phyloP scores from a whole-genome alignment of 2,329 filamentous ascomycete genomes.

The Alternaria incomplexa region DNA sequence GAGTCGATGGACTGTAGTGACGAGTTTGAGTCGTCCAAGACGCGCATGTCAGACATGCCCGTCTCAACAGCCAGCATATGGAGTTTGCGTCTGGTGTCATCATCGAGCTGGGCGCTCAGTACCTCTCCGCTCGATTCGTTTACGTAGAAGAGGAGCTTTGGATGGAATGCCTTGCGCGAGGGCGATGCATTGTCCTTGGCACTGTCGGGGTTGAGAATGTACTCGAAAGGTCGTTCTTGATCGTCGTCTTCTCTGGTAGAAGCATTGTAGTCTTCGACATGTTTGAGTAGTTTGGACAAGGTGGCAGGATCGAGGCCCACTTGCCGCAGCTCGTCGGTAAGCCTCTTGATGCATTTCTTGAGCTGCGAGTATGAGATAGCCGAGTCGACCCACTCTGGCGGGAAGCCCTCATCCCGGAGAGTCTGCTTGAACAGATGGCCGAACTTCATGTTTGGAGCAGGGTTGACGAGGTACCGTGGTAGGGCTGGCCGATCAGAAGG shows the following conservation, averaged over 20 bases:
- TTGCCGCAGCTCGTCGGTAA: slow-evolving; percentile 71
- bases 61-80: slow-evolving; percentile 63
- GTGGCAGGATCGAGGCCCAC: slow-evolving; percentile 76
- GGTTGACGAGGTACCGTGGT: slow-evolving; percentile 8
- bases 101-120: slow-evolving; percentile 71
- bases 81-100: slow-evolving; percentile 68
- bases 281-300: slow-evolving; percentile 67
- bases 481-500: slow-evolving; percentile 30
- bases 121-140: slow-evolving; percentile 70
- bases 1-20: slow-evolving; percentile 10
- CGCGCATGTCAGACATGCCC: slow-evolving; percentile 48
- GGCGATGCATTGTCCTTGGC: slow-evolving; percentile 6
- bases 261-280: slow-evolving; percentile 46
- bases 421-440: slow-evolving; percentile 76
- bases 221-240: slow-evolving; percentile 44
- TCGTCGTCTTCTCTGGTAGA: slow-evolving; percentile 30
- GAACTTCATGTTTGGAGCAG: slow-evolving; percentile 75
- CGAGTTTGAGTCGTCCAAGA: slow-evolving; percentile 37
- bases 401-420: slow-evolving; percentile 75
- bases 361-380: slow-evolving; percentile 84
- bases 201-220: slow-evolving; percentile 37
- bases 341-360: slow-evolving; percentile 87
- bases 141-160: slow-evolving; percentile 73
- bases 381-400: slow-evolving; percentile 71
- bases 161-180: slow-evolving; percentile 57